Conservation (phyloP, 2,329 filamentous ascomycete genomes). For the Talaromyces marneffei region DNA sequence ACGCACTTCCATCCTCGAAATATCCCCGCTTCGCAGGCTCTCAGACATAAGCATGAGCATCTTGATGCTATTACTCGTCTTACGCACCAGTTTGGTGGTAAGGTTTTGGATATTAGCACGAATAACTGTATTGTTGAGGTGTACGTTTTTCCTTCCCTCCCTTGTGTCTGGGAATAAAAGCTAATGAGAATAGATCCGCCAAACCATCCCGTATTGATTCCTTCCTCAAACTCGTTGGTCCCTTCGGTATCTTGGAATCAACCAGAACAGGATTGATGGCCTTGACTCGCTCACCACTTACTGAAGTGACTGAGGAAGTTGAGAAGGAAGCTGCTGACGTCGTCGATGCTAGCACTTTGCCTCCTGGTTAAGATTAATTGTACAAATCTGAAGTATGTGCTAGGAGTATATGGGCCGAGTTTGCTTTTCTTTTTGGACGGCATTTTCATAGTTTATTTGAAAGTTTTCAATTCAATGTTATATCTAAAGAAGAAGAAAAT, state of each 20-base stretch:
- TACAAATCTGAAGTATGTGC: not conserved
- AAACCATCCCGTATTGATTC: conserved; percentile 93
- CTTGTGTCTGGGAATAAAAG: conserved; percentile 2
- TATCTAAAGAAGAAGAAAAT: not conserved
- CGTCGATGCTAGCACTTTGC: conserved; percentile 88
- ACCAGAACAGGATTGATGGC: conserved; percentile 96
- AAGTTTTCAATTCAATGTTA: not conserved
- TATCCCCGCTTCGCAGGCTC: conserved; percentile 76
- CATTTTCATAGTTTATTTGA: not conserved
- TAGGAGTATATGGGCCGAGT: not conserved
- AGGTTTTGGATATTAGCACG: conserved; percentile 95
- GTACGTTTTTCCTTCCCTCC: conserved; percentile 50
- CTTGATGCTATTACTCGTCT: conserved; percentile 93
- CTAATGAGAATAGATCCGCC: conserved; percentile 58
- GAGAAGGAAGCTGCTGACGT: conserved; percentile 89
- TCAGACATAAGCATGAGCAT: conserved; percentile 97
- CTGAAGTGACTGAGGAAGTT: conserved; percentile 64
- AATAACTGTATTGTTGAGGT: conserved; percentile 98
- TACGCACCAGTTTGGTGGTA: conserved; percentile 94
- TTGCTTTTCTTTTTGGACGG: not conserved
- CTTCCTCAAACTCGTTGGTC: conserved; percentile 90
- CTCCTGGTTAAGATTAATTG: conserved; percentile 63
- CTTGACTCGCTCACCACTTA: conserved; percentile 82
- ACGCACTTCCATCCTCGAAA: conserved; percentile 83
- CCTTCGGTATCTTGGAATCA: conserved; percentile 94